These are phyloP conservation scores for Fusarium sp. DNA, from an alignment of 2,329 filamentous ascomycete genomes.

Conservation along the genomic window DNA sequence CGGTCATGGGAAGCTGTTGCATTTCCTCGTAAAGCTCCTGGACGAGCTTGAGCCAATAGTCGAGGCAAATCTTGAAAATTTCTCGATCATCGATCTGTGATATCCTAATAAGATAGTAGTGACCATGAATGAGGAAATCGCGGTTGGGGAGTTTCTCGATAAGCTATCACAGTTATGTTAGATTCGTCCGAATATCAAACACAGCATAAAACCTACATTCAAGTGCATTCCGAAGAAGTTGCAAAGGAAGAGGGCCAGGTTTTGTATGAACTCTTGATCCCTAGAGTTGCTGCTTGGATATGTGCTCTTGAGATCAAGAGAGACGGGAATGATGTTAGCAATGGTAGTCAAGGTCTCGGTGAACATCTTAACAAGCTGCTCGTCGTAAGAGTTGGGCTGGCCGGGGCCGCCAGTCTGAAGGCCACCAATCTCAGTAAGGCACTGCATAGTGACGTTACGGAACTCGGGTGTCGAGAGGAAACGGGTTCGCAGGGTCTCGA, in stretches of 20 bases:
- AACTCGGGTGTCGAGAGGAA: slow-evolving; percentile 96
- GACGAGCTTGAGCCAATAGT: slow-evolving; percentile 99
- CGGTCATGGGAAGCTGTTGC: slow-evolving; percentile 93
- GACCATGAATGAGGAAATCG: slow-evolving; percentile 93
- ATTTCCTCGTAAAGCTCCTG: slow-evolving; percentile 99
- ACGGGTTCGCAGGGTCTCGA: slow-evolving; percentile 90
- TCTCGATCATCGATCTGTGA: slow-evolving; percentile 98
- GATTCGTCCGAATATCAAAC: slow-evolving; percentile 12
- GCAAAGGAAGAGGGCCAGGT: slow-evolving; percentile 92
- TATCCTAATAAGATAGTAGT: slow-evolving; percentile 98
- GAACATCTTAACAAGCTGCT: slow-evolving; percentile 98
- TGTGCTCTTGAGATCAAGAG: slow-evolving; percentile 88
- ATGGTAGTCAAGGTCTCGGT: slow-evolving; percentile 95
- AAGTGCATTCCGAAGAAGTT: slow-evolving; percentile 97
- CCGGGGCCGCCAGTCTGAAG: slow-evolving; percentile 81
- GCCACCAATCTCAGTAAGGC: slow-evolving; percentile 95
- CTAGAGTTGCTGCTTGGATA: slow-evolving; percentile 91
- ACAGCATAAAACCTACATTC: slow-evolving; percentile 63
- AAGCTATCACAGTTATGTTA: slow-evolving; percentile 61
- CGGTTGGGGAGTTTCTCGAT: slow-evolving; percentile 96
- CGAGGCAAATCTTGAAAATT: slow-evolving; percentile 99
- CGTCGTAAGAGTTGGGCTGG: slow-evolving; percentile 81
- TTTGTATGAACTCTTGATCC: slow-evolving; percentile 98
- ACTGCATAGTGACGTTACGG: slow-evolving; percentile 95
- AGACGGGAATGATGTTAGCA: slow-evolving; percentile 89